A percentile compares a stretch with the other conserved stretches of the same genome.
phyloP scores from a whole-genome alignment of 225 moss, liverwort and hornwort genomes.

The Ulota crispa region DNA sequence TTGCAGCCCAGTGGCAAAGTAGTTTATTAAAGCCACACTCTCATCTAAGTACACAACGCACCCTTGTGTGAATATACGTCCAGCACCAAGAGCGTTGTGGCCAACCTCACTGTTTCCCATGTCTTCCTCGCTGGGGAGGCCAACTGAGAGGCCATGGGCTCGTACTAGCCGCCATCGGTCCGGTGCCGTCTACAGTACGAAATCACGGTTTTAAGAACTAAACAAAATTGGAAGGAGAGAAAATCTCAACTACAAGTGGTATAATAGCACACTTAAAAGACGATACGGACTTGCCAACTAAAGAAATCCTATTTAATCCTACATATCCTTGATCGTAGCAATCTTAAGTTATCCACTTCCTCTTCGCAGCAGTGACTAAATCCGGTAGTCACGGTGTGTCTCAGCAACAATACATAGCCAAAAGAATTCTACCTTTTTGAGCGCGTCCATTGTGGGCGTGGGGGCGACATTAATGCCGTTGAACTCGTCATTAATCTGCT shows the following conservation, averaged over 20 bases:
- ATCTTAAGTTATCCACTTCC: not conserved
- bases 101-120: slow-evolving; percentile 73
- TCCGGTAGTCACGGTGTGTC: not conserved
- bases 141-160: slow-evolving; percentile 60
- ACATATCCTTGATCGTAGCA: not conserved
- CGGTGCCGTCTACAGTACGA: slow-evolving; percentile 44
- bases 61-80: slow-evolving; percentile 60
- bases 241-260: not conserved
- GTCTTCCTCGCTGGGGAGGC: slow-evolving; percentile 57
- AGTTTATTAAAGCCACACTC: not conserved
- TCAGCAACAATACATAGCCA: not conserved
- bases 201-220: not conserved
- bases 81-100: slow-evolving; percentile 60
- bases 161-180: slow-evolving; percentile 48
- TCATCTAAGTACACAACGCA: slow-evolving; percentile 25
- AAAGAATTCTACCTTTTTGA: slow-evolving; percentile 53
- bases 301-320: not conserved
- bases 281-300: not conserved
- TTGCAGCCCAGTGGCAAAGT: not conserved
- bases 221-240: not conserved
- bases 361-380: not conserved
- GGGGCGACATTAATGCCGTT: slow-evolving; percentile 77
- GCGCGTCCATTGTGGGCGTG: slow-evolving; percentile 91
- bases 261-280: not conserved
- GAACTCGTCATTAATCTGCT: slow-evolving; percentile 78